Base-by-base conservation (phyloP, 257 asterid species). In the Penstemon newberryi region DNA sequence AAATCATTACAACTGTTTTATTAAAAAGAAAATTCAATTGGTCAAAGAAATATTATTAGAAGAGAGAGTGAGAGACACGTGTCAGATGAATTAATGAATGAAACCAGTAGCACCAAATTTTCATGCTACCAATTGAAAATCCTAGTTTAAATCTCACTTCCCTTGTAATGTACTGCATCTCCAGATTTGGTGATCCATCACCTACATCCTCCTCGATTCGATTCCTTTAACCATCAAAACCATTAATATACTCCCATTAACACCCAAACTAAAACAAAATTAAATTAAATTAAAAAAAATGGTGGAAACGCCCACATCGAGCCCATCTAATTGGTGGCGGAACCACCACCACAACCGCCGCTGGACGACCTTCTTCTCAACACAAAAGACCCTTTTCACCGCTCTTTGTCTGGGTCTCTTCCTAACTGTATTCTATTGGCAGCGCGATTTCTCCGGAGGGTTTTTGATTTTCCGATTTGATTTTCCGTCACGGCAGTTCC, bases 391-490 rank as follows among this genome's bases (percentile, higher is more conserved):
- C 75, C 74, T 80, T 12, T 37, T 84, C 7, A 46, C 74, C 43
- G 71, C 77, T 0, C 74, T 86, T 58, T 80, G 86, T 81, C 13
- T 81, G 63, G 66, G 60, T 3, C 62, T 78, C 70, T 68, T 86
- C 4, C 75, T 82, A 70, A 56, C 84, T 59, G 45, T 83, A n/a
- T 59, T 86, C 36, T 77, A 76, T 43, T 86, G 81, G 83, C 86
- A 86, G 81, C 76, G 79, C 25, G 84, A 79, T 3, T 70, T 81
- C 12, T 66, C 78, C n/a, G 63, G 61, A 5, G 63, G 85, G 42
- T 53, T 87, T 50, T 76, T 74, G 71, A 19, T 71, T 73, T 81
- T 78, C 79, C 73, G 89, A 75, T 73, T 77, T 5, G 70, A 56
- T 6, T 42, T 77, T 2, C 68, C 78, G 33, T 61, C 72, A 4